A percentile compares a stretch with the other conserved stretches of the same genome.
These are phyloP conservation scores for Samsoniella hepiali DNA, from an alignment of 2,329 filamentous ascomycete genomes.

Conservation along the genomic window DNA sequence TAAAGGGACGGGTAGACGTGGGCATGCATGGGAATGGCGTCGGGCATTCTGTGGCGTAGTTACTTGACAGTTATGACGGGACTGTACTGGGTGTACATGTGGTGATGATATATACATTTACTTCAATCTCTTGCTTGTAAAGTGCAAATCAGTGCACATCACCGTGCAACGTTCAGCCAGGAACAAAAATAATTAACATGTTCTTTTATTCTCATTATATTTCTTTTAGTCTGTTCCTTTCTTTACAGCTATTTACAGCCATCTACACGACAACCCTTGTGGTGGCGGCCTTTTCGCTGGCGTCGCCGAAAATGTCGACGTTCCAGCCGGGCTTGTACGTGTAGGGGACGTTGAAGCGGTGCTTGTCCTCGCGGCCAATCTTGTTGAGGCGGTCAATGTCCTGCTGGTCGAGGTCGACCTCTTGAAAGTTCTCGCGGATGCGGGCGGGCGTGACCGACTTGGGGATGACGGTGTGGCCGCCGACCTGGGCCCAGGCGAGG, in stretches of 20 bases:
- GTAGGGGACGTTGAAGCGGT: constrained; percentile 44
- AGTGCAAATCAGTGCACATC: background rate
- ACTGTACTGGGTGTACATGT: too few relatives aligned
- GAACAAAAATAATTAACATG: background rate
- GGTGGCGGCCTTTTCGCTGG: constrained; percentile 47
- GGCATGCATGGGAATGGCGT: constrained; percentile 10
- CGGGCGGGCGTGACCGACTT: constrained; percentile 67
- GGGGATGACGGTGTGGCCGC: constrained; percentile 69
- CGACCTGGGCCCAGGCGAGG: constrained; percentile 56
- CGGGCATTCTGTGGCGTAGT: background rate
- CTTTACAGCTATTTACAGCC: constrained; percentile 17
- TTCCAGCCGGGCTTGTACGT: constrained; percentile 52
- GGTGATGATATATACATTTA: too few relatives aligned
- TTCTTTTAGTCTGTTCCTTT: background rate
- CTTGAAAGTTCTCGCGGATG: constrained; percentile 68
- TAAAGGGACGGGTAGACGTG: constrained; percentile 27
- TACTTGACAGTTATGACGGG: background rate
- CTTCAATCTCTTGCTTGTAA: too few relatives aligned
- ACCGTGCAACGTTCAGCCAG: too few relatives aligned
- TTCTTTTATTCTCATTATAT: background rate
- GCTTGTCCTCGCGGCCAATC: constrained; percentile 50
- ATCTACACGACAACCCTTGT: constrained; percentile 44
- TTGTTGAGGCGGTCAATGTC: constrained; percentile 60
- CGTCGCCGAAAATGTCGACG: constrained; percentile 54
- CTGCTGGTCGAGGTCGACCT: constrained; percentile 57